Conservation (phyloP, 2,329 filamentous ascomycete genomes). For the Leptographium lundbergii region DNA sequence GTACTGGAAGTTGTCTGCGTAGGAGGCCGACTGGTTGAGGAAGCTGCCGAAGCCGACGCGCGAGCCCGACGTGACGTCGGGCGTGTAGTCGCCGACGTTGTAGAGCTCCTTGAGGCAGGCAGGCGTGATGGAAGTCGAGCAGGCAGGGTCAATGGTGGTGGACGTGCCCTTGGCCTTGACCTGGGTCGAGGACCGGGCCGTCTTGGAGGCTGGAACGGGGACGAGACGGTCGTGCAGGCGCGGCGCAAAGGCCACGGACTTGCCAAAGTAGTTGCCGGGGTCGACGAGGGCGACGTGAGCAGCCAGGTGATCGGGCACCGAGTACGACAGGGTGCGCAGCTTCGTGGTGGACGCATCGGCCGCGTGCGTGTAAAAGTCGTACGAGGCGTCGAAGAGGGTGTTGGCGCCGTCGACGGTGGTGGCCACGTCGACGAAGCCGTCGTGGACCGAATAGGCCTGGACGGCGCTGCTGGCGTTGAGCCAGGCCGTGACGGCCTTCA, state of each 20-base stretch:
- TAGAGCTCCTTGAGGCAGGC: slow-evolving; percentile 37
- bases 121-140: slow-evolving; percentile 27
- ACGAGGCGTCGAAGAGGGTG: slow-evolving; percentile 16
- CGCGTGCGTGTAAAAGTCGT: slow-evolving; percentile 14
- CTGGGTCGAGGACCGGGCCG: too few relatives aligned
- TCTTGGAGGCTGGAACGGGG: slow-evolving; percentile 1
- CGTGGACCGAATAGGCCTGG: slow-evolving; percentile 28
- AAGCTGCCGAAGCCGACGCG: slow-evolving; percentile 27
- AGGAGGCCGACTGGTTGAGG: slow-evolving; percentile 33
- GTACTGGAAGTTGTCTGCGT: slow-evolving; percentile 38
- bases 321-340: slow-evolving; percentile 44
- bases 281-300: slow-evolving; percentile 48
- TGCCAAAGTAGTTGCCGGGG: slow-evolving; percentile 49
- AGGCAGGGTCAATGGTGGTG: slow-evolving; percentile 11
- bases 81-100: slow-evolving; percentile 27
- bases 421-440: slow-evolving; percentile 16
- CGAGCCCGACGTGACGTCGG: slow-evolving; percentile 21
- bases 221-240: neutral
- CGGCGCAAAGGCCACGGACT: slow-evolving; percentile 4
- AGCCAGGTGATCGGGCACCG: slow-evolving; percentile 42
- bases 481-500: slow-evolving; percentile 40
- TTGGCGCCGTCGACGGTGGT: slow-evolving; percentile 17
- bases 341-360: slow-evolving; percentile 15
- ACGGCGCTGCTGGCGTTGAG: slow-evolving; percentile 35
- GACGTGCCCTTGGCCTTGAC: slow-evolving; percentile 21